phyloP scores from a whole-genome alignment of 73 alveolate genomes.

The Symbiodinium pilosum region DNA sequence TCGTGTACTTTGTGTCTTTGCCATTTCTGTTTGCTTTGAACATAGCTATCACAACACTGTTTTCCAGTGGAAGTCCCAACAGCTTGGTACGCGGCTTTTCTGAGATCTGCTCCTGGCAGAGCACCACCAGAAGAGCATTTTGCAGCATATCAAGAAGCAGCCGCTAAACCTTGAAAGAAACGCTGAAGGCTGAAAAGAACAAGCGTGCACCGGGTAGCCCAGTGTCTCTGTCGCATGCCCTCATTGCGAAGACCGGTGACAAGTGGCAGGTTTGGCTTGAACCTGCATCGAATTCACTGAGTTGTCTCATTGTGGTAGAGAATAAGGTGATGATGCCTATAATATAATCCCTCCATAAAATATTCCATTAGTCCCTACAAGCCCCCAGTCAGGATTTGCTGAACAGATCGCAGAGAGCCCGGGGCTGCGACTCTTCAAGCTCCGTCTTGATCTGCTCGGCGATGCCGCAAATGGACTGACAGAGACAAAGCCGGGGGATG shows the following conservation, averaged over 20 bases:
- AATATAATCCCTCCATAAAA: too few species aligned
- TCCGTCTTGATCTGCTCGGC: constrained; percentile 97
- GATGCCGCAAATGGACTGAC: constrained; percentile 96
- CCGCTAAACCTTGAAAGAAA: too few species aligned
- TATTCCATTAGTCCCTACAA: too few species aligned
- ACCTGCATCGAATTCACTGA: constrained; percentile 32
- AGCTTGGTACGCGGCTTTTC: constrained; percentile 31
- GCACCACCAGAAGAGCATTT: too few species aligned
- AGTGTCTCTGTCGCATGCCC: constrained; percentile 99
- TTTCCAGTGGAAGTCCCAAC: too few species aligned
- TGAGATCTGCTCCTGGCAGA: constrained; percentile 81
- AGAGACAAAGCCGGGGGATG: not conserved
- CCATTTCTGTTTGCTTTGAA: too few species aligned
- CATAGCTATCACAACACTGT: too few species aligned
- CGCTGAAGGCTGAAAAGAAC: not conserved
- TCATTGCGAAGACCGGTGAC: constrained; percentile 98
- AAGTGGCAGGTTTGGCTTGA: constrained; percentile 98
- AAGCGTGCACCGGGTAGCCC: constrained; percentile 95
- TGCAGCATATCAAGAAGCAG: not conserved
- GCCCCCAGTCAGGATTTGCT: too few species aligned
- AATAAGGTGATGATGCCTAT: too few species aligned
- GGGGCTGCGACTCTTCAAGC: constrained; percentile 96
- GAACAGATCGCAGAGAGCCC: too few species aligned
- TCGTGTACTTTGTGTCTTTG: too few species aligned
- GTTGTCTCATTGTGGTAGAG: not conserved